Evolutionary conservation across 2,329 filamentous ascomycete species (phyloP).

Genomic region (Colletotrichum gloeosporioides): DNA sequence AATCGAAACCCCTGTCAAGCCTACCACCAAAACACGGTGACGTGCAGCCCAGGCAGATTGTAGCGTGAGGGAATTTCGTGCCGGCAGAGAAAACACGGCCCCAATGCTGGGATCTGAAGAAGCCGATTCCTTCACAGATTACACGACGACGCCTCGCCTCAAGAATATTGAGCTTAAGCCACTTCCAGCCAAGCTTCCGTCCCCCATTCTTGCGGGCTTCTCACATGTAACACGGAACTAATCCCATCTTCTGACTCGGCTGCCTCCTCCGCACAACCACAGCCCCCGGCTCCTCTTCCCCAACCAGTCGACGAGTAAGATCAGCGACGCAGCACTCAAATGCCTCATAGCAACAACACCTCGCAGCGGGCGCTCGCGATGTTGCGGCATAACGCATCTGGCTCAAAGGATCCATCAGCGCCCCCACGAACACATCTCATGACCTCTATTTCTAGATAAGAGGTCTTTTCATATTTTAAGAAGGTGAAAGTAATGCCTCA

Average conservation of each 20-base stretch:
- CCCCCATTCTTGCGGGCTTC: neutral
- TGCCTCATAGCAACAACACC: neutral
- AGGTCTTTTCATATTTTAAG: neutral
- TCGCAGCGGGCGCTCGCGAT: neutral
- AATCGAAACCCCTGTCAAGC: neutral
- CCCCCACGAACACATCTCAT: neutral
- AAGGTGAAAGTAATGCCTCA: neutral
- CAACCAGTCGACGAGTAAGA: neutral
- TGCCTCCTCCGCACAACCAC: neutral
- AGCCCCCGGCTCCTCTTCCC: neutral
- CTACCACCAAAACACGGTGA: neutral
- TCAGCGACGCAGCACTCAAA: neutral
- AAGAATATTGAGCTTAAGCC: neutral
- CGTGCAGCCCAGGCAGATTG: neutral
- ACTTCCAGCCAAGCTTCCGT: neutral
- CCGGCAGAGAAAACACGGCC: neutral
- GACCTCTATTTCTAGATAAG: neutral
- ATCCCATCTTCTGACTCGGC: neutral
- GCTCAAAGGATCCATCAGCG: neutral
- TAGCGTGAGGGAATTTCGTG: neutral
- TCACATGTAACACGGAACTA: slow-evolving; percentile 2
- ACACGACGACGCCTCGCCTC: neutral
- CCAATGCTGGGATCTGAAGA: neutral
- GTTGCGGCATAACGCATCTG: neutral
- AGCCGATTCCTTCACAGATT: neutral